Percentiles rank a stretch among this genome's conserved stretches.
Conservation (phyloP, 139 green algal genomes). For the Limnomonas spitsbergensis region DNA sequence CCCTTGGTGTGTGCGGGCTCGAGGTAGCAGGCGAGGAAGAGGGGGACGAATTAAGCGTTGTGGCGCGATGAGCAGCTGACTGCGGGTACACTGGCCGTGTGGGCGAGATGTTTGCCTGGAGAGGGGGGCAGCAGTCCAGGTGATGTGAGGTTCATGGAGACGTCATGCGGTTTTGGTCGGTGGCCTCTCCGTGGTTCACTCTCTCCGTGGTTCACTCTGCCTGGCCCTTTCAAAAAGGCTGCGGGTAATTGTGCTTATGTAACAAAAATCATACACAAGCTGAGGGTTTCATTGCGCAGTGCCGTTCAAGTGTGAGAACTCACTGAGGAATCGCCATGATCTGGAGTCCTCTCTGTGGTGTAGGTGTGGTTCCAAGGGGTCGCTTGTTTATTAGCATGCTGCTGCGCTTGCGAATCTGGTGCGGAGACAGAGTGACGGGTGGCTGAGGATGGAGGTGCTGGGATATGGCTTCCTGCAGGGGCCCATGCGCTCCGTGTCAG, state of each 20-base stretch:
- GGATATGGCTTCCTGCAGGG: neutral
- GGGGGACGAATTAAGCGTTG: neutral
- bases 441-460: neutral
- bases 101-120: neutral
- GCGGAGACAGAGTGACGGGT: neutral
- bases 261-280: neutral
- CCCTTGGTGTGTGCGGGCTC: neutral
- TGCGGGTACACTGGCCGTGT: neutral
- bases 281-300: neutral
- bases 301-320: neutral
- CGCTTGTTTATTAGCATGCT: neutral
- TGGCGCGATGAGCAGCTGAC: neutral
- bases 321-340: neutral
- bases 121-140: no score
- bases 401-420: constrained; percentile 7
- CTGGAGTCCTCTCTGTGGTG: neutral
- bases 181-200: no score
- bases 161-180: no score
- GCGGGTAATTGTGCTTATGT: no score
- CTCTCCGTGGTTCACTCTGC: no score
- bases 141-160: no score
- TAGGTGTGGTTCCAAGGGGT: neutral
- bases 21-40: neutral
- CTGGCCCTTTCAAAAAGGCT: no score
- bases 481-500: neutral